phyloP scores from a whole-genome alignment of 148 eudicot genomes.

The Vaccinium macrocarpon region DNA sequence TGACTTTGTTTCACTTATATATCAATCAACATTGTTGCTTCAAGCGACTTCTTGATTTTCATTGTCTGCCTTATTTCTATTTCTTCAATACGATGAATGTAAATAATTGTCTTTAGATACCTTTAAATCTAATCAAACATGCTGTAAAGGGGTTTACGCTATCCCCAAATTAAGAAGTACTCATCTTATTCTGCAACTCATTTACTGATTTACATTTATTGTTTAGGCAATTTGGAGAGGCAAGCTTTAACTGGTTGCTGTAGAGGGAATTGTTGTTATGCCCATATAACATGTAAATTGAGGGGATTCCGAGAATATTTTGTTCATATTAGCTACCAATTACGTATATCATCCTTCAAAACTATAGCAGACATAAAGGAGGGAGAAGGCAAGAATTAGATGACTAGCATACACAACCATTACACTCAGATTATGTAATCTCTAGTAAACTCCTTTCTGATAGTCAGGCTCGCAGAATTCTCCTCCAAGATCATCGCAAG shows the following conservation, averaged over 20 bases:
- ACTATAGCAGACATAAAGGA: background rate
- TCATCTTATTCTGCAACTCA: background rate
- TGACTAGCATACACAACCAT: background rate
- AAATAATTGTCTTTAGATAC: background rate
- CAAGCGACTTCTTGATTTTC: background rate
- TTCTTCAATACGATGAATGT: background rate
- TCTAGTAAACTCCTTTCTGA: slow-evolving; percentile 34
- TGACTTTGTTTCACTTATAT: background rate
- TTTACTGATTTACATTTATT: background rate
- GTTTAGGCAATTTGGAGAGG: background rate
- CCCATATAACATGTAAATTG: background rate
- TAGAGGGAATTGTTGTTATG: slow-evolving; percentile 6
- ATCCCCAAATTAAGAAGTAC: background rate
- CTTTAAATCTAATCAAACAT: background rate
- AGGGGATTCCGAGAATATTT: background rate
- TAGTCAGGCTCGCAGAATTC: slow-evolving; percentile 59
- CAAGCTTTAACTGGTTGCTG: background rate
- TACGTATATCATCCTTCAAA: background rate
- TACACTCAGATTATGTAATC: background rate
- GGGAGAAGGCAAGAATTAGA: background rate
- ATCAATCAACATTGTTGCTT: background rate
- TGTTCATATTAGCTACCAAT: background rate
- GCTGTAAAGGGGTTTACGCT: background rate
- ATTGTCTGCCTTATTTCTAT: background rate
- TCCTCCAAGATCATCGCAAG: slow-evolving; percentile 81